These are phyloP conservation scores for Adansonia digitata DNA, from an alignment of 345 rosid genomes.

Conservation along the genomic window DNA sequence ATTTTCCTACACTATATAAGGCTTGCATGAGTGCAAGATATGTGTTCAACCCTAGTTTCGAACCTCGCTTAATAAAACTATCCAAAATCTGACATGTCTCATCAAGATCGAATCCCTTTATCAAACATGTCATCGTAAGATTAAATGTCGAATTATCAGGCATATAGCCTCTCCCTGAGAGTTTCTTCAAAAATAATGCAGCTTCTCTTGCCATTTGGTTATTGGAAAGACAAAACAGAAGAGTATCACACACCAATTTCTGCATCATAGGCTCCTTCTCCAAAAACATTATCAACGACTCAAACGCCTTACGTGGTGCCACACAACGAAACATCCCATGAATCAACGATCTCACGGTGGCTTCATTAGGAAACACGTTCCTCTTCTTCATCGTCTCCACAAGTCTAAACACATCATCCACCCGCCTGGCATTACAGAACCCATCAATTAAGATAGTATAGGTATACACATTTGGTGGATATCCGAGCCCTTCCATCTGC, in stretches of 20 bases:
- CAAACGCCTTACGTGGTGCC: conserved; percentile 50
- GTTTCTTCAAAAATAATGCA: conserved; percentile 46
- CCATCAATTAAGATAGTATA: conserved; percentile 80
- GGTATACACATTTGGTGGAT: conserved; percentile 63
- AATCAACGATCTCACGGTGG: conserved; percentile 72
- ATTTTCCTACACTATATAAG: conserved; percentile 43
- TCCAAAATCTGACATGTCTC: conserved; percentile 60
- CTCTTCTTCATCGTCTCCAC: conserved; percentile 53
- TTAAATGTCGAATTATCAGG: conserved; percentile 61
- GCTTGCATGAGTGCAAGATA: conserved; percentile 61
- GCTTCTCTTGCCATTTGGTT: conserved; percentile 73
- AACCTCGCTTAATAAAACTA: conserved; percentile 42
- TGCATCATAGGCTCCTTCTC: conserved; percentile 43
- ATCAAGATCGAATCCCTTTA: conserved; percentile 49
- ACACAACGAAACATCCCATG: conserved; percentile 63
- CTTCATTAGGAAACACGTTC: conserved; percentile 63
- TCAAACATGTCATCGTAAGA: conserved; percentile 49
- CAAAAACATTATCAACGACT: conserved; percentile 40
- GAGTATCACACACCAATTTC: conserved; percentile 51
- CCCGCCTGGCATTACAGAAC: conserved; percentile 63
- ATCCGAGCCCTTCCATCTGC: conserved; percentile 77
- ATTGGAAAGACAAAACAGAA: conserved; percentile 58
- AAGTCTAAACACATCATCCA: conserved; percentile 58
- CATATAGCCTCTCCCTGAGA: conserved; percentile 42
- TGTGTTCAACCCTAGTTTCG: conserved; percentile 51